phyloP scores from a whole-genome alignment of 2,329 filamentous ascomycete genomes.

The Orbilia brochopaga region DNA sequence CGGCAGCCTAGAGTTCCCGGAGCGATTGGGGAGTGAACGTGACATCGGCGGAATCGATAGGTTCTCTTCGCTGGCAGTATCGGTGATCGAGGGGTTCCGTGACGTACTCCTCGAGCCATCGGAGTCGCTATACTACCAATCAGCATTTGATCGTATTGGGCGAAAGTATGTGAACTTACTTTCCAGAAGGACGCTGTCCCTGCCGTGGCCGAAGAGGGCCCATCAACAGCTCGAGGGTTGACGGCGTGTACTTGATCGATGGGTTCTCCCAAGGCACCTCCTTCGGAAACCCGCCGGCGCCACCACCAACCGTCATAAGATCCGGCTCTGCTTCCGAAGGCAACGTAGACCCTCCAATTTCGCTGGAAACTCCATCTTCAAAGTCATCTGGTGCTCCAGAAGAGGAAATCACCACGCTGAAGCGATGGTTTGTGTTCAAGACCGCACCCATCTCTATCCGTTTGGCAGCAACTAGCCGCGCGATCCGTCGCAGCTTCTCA shows the following conservation, averaged over 20 bases:
- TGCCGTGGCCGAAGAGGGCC: conserved; percentile 24
- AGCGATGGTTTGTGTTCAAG: conserved; percentile 44
- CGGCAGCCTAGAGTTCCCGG: conserved; percentile 10
- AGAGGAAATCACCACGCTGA: conserved; percentile 50
- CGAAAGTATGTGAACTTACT: conserved; percentile 19
- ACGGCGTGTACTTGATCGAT: conserved; percentile 47
- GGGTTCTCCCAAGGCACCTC: conserved; percentile 47
- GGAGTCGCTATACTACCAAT: conserved; percentile 27
- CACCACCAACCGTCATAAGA: conserved; percentile 37
- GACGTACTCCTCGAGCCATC: conserved; percentile 45
- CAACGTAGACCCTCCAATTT: conserved; percentile 35
- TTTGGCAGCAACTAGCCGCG: conserved; percentile 36
- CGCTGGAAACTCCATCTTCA: conserved; percentile 40
- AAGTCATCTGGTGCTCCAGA: conserved; percentile 37
- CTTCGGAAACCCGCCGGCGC: conserved; percentile 46
- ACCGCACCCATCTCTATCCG: conserved; percentile 48
- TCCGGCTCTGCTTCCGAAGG: conserved; percentile 42
- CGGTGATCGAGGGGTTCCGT: conserved; percentile 43
- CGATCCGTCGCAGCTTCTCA: conserved; percentile 41
- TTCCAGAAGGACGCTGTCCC: conserved; percentile 24
- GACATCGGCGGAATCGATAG: conserved; percentile 33
- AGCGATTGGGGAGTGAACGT: conserved; percentile 34
- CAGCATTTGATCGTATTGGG: conserved; percentile 10
- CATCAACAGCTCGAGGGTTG: conserved; percentile 26
- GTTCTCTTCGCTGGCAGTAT: conserved; percentile 48